Base-by-base conservation (phyloP, 2,329 filamentous ascomycete species). In the Alternaria arbusti region DNA sequence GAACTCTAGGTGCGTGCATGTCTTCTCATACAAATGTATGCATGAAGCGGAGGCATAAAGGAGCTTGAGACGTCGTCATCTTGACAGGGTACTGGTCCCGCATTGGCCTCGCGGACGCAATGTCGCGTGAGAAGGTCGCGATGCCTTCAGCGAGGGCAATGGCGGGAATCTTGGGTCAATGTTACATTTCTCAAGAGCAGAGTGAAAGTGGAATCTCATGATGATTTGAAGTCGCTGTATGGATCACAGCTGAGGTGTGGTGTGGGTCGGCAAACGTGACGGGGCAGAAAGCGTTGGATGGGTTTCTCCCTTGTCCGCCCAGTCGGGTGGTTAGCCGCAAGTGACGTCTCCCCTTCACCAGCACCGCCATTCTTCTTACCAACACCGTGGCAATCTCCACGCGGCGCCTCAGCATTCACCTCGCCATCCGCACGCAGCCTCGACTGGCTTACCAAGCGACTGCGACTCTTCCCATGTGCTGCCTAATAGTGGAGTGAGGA, bases 401-500 rank as follows among this genome's bases (percentile, higher is more conserved):
- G 59, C 64, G 59, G 63, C 63, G 46, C 58, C n/a, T 13, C 57
- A 62, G 32, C 62, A 51, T 36, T 54, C 30, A 47, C 58, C 54
- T 45, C 30, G 44, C 58, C 54, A 45, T 58, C 55, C 57, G 55
- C 36, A 49, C 15, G 54, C 56, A 54, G 63, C 57, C 54, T 57
- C 51, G 54, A 54, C 17, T 50, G 59, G 54, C 64, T 20, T 36
- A 54, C 55, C 54, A 52, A 56, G 61, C 57, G 59, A 64, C 50
- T 59, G 62, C 66, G 61, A 61, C 40, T 63, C 30, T 61, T 64
- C 70, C 65, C 67, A 75, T 77, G 74, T 74, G 73, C 72, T 74
- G 73, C 74, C 71, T 74, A 67, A 59, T 52, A 64, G 50, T 61
- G 65, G 62, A 58, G 63, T 67, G 64, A 66, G 64, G 55, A 63